Evolutionary conservation across 495 filamentous ascomycete species (phyloP).

Genomic region (Hyaloscypha variabilis): DNA sequence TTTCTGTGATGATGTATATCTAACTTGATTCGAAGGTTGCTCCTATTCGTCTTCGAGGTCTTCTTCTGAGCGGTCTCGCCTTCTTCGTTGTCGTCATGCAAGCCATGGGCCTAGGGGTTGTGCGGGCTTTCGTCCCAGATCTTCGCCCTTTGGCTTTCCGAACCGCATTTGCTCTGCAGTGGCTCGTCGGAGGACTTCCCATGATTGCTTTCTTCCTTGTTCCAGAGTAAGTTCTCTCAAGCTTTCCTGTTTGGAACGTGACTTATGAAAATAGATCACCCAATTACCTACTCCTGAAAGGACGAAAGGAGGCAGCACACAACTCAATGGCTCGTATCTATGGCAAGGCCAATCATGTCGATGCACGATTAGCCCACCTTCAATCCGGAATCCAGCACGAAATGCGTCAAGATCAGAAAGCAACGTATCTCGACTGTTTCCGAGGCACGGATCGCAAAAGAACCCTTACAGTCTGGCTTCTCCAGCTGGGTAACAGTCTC

Average conservation of each 20-base stretch:
- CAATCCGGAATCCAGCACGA: conserved; percentile 18
- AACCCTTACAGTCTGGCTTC: conserved; percentile 26
- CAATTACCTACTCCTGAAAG: conserved; percentile 19
- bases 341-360: conserved; percentile 14
- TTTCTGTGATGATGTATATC: neutral
- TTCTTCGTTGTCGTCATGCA: conserved; percentile 34
- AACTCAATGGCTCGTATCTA: conserved; percentile 18
- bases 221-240: conserved; percentile 40
- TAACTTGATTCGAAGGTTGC: conserved; percentile 21
- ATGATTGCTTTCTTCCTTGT: conserved; percentile 42
- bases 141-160: conserved; percentile 40
- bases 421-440: conserved; percentile 25
- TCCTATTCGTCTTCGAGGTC: conserved; percentile 25
- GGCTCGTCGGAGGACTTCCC: conserved; percentile 54
- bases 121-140: conserved; percentile 34
- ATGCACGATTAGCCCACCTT: conserved; percentile 27
- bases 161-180: conserved; percentile 57
- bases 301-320: conserved; percentile 8
- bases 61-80: conserved; percentile 27
- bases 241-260: neutral
- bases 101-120: conserved; percentile 33
- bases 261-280: conserved; percentile 21
- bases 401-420: neutral
- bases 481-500: conserved; percentile 23
- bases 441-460: conserved; percentile 19